These are phyloP conservation scores for Kazachstania kunashirensis DNA, from an alignment of 805 yeast species.

Conservation along the genomic window DNA sequence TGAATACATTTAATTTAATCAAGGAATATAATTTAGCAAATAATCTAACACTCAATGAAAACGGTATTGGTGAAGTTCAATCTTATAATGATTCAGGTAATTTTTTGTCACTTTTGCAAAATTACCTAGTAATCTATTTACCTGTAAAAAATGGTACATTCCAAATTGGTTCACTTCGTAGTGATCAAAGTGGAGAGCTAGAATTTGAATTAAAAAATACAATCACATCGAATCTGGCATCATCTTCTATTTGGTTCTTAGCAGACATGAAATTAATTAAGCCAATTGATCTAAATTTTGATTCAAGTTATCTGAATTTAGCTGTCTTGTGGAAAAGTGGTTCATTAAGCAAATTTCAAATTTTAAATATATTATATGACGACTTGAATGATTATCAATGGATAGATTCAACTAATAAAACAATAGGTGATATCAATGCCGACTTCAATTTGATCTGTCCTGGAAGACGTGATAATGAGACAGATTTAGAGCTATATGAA, in stretches of 20 bases:
- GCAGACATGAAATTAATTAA: slow-evolving; percentile 21
- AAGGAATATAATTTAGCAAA: slow-evolving; percentile 15
- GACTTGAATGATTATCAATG: slow-evolving; percentile 16
- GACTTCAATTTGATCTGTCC: slow-evolving; percentile 33
- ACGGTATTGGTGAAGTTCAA: slow-evolving; percentile 10
- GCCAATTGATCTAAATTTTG: slow-evolving; percentile 16
- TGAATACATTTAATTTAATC: slow-evolving; percentile 10
- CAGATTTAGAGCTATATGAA: slow-evolving; percentile 12
- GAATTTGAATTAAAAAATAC: slow-evolving; percentile 7
- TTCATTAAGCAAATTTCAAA: slow-evolving; percentile 39
- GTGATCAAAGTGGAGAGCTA: slow-evolving; percentile 11
- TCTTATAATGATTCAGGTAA: slow-evolving; percentile 25
- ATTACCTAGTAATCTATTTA: slow-evolving; percentile 30
- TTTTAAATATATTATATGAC: slow-evolving; percentile 25
- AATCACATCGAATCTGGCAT: slow-evolving; percentile 21
- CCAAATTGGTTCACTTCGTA: slow-evolving; percentile 31
- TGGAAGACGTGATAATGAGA: background rate
- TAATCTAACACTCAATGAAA: slow-evolving; percentile 3
- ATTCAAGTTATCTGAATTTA: slow-evolving; percentile 25
- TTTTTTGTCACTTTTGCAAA: slow-evolving; percentile 29
- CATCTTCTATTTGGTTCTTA: slow-evolving; percentile 27
- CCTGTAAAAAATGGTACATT: slow-evolving; percentile 38
- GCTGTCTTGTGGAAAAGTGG: slow-evolving; percentile 57
- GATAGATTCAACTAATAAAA: slow-evolving; percentile 21
- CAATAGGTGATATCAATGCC: slow-evolving; percentile 26